Evolutionary conservation across 169 alveolate species (phyloP), one percentile per base, ranked within the genome.

Genomic region (Cryptosporidium andersoni): DNA sequence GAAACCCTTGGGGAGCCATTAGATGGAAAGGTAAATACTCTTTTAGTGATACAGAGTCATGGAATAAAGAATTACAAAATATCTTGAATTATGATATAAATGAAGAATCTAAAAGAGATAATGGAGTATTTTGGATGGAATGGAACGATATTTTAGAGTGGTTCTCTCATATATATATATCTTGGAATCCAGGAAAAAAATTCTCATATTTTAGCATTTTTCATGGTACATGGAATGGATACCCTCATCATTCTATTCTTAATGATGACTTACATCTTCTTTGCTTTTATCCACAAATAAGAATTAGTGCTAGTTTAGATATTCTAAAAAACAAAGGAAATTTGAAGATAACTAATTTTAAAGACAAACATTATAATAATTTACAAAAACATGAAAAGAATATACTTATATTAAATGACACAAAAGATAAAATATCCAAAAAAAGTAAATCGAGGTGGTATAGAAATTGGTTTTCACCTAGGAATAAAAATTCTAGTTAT

Each of bases 1-100:
- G 95, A 66, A 96, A 96, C 58, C 98, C 98, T 1, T 96, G 98
- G 98, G 97, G 98, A 16, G 91, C 92, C 62, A 91, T 94, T 51
- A 82, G 96, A 14, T 96, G 97, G 97, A 95, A 90, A 60, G 95
- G 96, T 11, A 88, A 82, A 51, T 93, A 90, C 80, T 91, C 95
- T 4, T 92, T 91, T 36, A 52, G 66, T 49, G 96, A 93, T 66
- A 80, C 37, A 5, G 65, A 42, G 42, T 82, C 91, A 8, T 89
- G 94, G 94, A 88, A 90, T 49, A 82, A 51, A 43, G 85, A 90
- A 48, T 56, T 92, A 16, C 88, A 88, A 55, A 80, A 65, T 39
- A 51, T 80, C 42, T 66, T 90, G 42, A 81, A 68, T 12, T 81
- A 89, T 81, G 81, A 64, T 4, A 80, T 81, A n/a, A 47, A 14